Conservation (phyloP, 176 grass and related monocot species). For the Cenchrus americanus region DNA sequence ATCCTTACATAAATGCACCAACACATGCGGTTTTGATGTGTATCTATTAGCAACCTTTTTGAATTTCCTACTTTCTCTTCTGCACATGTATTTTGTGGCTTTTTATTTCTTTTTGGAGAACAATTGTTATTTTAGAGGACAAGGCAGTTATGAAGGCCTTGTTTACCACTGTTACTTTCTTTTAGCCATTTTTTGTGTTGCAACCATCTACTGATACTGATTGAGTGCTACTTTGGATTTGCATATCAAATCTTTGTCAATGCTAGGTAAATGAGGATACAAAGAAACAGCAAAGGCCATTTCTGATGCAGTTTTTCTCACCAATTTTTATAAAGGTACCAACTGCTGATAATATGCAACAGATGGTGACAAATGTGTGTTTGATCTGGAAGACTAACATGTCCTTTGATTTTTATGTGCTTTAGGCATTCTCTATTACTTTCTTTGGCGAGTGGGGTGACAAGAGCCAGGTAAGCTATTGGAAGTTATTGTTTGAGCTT, state of each 20-base stretch:
- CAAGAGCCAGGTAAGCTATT: slow-evolving; percentile 86
- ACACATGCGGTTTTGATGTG: slow-evolving; percentile 15
- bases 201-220: not conserved
- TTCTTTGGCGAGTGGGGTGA: slow-evolving; percentile 99
- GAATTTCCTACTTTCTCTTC: not conserved
- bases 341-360: slow-evolving; percentile 24
- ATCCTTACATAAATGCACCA: not conserved
- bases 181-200: slow-evolving; percentile 11
- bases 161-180: slow-evolving; percentile 3
- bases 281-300: slow-evolving; percentile 85
- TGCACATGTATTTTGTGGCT: not conserved
- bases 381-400: slow-evolving; percentile 32
- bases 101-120: slow-evolving; percentile 5
- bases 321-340: slow-evolving; percentile 97
- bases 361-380: slow-evolving; percentile 9
- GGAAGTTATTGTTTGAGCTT: slow-evolving; percentile 11
- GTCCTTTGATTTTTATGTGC: slow-evolving; percentile 19
- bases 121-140: not conserved
- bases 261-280: slow-evolving; percentile 73
- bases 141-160: not conserved
- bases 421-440: slow-evolving; percentile 96
- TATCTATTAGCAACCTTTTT: not conserved
- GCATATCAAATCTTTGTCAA: slow-evolving; percentile 27
- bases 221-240: slow-evolving; percentile 20
- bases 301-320: slow-evolving; percentile 88